Percentiles rank a stretch among this genome's conserved stretches.
Evolutionary conservation across 2,329 filamentous ascomycete species (phyloP).

Genomic region (Ophiocordyceps camponoti-floridani): DNA sequence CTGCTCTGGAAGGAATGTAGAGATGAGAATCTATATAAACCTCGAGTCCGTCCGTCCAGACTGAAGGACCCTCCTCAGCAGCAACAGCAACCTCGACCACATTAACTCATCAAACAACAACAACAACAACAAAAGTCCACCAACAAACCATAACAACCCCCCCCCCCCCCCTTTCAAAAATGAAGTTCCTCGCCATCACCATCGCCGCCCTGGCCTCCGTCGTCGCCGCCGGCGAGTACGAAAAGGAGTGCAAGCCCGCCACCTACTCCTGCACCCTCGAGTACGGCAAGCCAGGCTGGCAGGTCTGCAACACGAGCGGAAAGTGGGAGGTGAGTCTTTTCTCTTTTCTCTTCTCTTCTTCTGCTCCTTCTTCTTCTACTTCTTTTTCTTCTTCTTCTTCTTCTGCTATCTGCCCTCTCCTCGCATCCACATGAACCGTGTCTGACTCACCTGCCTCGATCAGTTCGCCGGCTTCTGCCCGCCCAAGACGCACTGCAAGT

Average conservation of each 20-base stretch:
- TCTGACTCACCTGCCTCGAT: neutral
- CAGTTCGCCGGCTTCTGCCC: neutral
- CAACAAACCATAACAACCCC: neutral
- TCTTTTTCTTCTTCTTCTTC: too few species aligned
- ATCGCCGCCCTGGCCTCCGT: conserved; percentile 7
- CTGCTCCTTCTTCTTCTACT: too few species aligned
- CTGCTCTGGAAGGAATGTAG: neutral
- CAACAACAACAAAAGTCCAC: neutral
- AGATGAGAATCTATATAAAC: neutral
- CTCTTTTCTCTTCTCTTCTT: too few species aligned
- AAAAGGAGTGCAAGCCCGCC: conserved; percentile 12
- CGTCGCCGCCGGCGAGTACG: conserved; percentile 3
- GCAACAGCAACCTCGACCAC: neutral
- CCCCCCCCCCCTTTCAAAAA: conserved; percentile 6
- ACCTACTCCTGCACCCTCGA: conserved; percentile 15
- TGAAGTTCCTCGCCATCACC: conserved; percentile 13
- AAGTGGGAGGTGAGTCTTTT: conserved; percentile 8
- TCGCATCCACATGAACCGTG: too few species aligned
- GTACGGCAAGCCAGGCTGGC: conserved; percentile 10
- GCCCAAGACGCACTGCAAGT: neutral
- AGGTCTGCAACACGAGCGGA: conserved; percentile 12
- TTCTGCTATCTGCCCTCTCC: too few species aligned
- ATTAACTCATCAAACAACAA: neutral
- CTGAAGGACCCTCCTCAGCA: neutral
- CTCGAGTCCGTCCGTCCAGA: neutral